phyloP scores from a whole-genome alignment of 495 filamentous ascomycete species.

The Penicillium egyptiacum region DNA sequence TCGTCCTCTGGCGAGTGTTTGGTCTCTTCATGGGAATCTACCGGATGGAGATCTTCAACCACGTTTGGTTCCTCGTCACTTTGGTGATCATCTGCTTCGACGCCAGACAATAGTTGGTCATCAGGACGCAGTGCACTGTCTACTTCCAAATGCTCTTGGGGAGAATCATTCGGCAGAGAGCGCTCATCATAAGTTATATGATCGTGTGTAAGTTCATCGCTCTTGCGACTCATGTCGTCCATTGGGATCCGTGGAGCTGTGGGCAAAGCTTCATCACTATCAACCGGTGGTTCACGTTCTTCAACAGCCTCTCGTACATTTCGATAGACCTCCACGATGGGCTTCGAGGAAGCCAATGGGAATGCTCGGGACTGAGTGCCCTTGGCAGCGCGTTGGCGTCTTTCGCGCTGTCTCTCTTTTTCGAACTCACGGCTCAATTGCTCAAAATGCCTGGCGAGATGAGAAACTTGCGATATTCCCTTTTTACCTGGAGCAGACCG shows the following conservation, averaged over 20 bases:
- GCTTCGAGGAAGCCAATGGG: constrained; percentile 87
- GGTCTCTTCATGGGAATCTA: constrained; percentile 61
- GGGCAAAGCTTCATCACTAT: constrained; percentile 49
- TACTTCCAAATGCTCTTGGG: constrained; percentile 47
- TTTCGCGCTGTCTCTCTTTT: constrained; percentile 85
- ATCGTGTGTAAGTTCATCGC: constrained; percentile 32
- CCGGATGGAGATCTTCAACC: constrained; percentile 64
- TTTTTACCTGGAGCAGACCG: constrained; percentile 70
- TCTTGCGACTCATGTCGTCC: constrained; percentile 29
- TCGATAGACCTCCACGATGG: constrained; percentile 92
- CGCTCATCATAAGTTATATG: constrained; percentile 23
- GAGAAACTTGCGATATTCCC: constrained; percentile 76
- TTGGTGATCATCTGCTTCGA: constrained; percentile 59
- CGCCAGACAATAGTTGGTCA: constrained; percentile 61
- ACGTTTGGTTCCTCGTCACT: constrained; percentile 69
- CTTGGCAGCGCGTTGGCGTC: constrained; percentile 76
- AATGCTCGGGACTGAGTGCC: constrained; percentile 78
- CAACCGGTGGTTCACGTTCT: constrained; percentile 73
- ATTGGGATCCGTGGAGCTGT: constrained; percentile 30
- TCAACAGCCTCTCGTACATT: constrained; percentile 91
- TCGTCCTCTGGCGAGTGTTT: constrained; percentile 60
- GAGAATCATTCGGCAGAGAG: constrained; percentile 24
- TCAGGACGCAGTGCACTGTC: constrained; percentile 50
- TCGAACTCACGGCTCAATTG: constrained; percentile 96
- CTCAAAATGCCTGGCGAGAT: constrained; percentile 91